Evolutionary conservation across 306 rosid genomes (phyloP).

Genomic region (Lathyrus oleraceus): DNA sequence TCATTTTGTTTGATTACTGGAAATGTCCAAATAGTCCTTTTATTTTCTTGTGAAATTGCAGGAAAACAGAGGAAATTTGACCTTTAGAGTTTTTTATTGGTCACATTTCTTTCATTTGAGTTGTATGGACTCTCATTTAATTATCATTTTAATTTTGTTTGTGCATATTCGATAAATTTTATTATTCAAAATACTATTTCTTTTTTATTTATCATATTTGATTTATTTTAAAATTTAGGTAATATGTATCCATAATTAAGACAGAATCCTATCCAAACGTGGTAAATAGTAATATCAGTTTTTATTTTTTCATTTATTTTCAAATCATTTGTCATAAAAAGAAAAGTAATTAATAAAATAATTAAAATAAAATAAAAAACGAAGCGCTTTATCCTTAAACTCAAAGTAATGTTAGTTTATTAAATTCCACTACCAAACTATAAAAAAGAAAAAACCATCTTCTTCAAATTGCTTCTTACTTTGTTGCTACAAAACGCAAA

Average conservation of each 20-base stretch:
- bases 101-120: too few relatives aligned
- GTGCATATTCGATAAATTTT: too few relatives aligned
- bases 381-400: slow-evolving; percentile 44
- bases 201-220: too few relatives aligned
- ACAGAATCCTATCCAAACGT: not conserved
- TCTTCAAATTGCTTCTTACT: slow-evolving; percentile 1
- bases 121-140: not conserved
- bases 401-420: slow-evolving; percentile 54
- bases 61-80: not conserved
- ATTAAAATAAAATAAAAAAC: not conserved
- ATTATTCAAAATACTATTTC: too few relatives aligned
- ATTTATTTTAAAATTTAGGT: too few relatives aligned
- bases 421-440: slow-evolving; percentile 41
- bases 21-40: not conserved
- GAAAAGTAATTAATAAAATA: slow-evolving; percentile 32
- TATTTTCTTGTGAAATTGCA: not conserved
- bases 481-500: slow-evolving; percentile 23
- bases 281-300: not conserved
- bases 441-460: slow-evolving; percentile 12
- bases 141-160: not conserved
- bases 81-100: too few relatives aligned
- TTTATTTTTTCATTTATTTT: not conserved
- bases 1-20: not conserved
- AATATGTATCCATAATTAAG: too few relatives aligned
- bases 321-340: slow-evolving; percentile 12